A percentile compares a stretch with the other conserved stretches of the same genome.
phyloP scores from a whole-genome alignment of 441 rosid species.

The Flueggea neowawraea region DNA sequence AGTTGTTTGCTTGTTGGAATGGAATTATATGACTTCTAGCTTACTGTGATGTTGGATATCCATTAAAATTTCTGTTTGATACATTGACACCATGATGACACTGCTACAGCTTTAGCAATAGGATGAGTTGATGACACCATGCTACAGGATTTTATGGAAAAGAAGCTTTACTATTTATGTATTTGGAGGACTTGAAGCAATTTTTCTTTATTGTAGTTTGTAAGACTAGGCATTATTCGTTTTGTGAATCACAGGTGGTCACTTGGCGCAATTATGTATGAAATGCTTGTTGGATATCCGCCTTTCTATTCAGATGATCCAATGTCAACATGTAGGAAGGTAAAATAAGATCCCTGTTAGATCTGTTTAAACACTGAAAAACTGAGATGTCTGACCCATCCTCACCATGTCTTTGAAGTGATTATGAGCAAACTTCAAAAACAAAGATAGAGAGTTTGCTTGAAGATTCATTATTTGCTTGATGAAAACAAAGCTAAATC shows the following conservation, averaged over 20 bases:
- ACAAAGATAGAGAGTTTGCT: too few relatives aligned
- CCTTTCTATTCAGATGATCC: constrained; percentile 99
- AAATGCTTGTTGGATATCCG: constrained; percentile 97
- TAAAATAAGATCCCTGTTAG: constrained; percentile 17
- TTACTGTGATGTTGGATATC: too few relatives aligned
- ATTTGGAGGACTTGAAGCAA: too few relatives aligned
- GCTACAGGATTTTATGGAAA: too few relatives aligned
- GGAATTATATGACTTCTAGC: not conserved
- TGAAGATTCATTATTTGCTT: too few relatives aligned
- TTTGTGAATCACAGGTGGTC: constrained; percentile 73
- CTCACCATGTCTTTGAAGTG: too few relatives aligned
- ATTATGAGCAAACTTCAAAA: too few relatives aligned
- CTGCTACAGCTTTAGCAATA: not conserved
- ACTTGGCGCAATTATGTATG: constrained; percentile 96
- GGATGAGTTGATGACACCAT: not conserved
- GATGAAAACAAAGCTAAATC: not conserved
- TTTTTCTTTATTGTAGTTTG: too few relatives aligned
- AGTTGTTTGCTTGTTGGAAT: constrained; percentile 18
- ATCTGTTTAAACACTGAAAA: not conserved
- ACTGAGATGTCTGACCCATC: not conserved
- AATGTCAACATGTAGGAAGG: constrained; percentile 97
- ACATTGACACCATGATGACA: not conserved
- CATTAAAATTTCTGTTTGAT: not conserved
- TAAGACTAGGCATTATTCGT: constrained; percentile 11
- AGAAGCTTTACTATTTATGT: too few relatives aligned